Conservation (phyloP, 768 basidiomycete species). For the Artomyces pyxidatus region DNA sequence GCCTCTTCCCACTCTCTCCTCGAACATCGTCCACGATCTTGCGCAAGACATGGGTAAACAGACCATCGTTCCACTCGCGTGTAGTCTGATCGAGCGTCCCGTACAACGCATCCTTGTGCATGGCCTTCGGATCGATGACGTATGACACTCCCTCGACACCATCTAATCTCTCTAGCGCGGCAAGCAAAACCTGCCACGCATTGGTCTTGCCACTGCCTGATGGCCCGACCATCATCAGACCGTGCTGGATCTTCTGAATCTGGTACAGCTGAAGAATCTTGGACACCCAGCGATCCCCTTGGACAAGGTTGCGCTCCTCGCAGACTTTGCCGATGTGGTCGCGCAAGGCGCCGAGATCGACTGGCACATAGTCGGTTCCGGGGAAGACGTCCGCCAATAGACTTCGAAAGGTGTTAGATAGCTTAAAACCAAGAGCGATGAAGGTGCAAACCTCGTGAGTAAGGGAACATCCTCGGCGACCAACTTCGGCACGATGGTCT, state of each 20-base stretch:
- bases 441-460: conserved; percentile 69
- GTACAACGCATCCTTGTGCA: conserved; percentile 97
- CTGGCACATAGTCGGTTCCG: conserved; percentile 84
- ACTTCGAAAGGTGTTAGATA: conserved; percentile 33
- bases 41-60: conserved; percentile 95
- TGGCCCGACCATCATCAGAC: conserved; percentile 99
- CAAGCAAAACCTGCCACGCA: conserved; percentile 91
- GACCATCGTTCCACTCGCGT: conserved; percentile 97
- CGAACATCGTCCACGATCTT: conserved; percentile 99
- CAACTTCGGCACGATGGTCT: conserved; percentile 96
- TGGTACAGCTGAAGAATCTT: conserved; percentile 98
- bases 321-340: conserved; percentile 84
- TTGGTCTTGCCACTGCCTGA: conserved; percentile 96
- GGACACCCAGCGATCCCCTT: conserved; percentile 83
- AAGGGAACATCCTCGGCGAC: conserved; percentile 96
- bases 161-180: conserved; percentile 85
- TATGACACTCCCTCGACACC: conserved; percentile 90
- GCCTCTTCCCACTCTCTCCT: conserved; percentile 91
- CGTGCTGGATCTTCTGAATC: conserved; percentile 99
- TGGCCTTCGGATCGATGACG: conserved; percentile 98
- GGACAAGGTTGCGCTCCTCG: conserved; percentile 72
- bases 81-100: conserved; percentile 96
- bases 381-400: conserved; percentile 96
- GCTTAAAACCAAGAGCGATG: background rate
- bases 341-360: conserved; percentile 80